Evolutionary conservation across 2,329 filamentous ascomycete species (phyloP), one percentile per base, ranked within the genome.

Genomic region (Herpotrichia juniperi): DNA sequence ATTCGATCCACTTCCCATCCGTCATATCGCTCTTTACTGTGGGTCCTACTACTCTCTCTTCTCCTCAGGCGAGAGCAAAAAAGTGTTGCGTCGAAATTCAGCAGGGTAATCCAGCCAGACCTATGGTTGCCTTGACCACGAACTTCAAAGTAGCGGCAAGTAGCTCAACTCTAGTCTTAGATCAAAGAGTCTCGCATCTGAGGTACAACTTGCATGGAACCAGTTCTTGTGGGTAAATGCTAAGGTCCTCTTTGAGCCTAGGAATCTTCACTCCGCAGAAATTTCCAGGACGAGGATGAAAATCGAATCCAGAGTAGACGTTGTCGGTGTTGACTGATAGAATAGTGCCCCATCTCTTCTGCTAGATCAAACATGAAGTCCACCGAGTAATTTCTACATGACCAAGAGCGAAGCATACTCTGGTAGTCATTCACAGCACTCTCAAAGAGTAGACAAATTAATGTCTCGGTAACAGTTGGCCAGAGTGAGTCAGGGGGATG

Each of bases 321-420:
- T 72, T 63, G 4, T 69, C 63, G 0, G 76, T 64, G 39, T 76
- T 78, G 0, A 70, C 69, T 17, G 72, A 55, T 50, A 81, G 63
- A 54, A 83, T 59, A 1, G 82, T 84, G 9, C 77, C 85, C 85
- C 59, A 78, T 77, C 42, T 62, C 59, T 63, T 87, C 84, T 1
- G 84, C 85, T 9, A 86, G 72, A 50, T 87, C 83, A 59, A 84
- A 87, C 54, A 87, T 82, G 56, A 83, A 86, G 55, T 87, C 83
- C 1, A 83, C 83, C 1, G 79, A 75, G 55, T 87, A 87, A 1
- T 81, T 79, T 2, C 84, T 83, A 17, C 79, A 83, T 11, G 83
- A 78, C 85, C 85, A 87, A 1, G 87, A 80, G 5, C 84, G 78
- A 3, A 87, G 76, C 83, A 87, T 86, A 60, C 87, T 87, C 63